Evolutionary conservation across 192 early-diverging fungal species (phyloP), one percentile per base, ranked within the genome.

Genomic region (Piromyces finnis): DNA sequence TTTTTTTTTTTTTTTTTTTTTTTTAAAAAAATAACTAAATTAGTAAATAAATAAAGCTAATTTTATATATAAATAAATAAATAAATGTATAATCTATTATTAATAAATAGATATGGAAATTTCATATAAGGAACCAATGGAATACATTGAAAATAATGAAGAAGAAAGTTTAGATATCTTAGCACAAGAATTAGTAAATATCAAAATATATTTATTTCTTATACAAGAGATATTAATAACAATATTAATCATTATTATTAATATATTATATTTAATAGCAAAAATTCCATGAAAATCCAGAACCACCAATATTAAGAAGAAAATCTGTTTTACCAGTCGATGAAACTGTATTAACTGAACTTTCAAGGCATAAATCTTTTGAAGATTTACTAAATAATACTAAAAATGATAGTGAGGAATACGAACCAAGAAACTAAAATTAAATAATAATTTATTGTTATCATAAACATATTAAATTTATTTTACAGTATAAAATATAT

Each of bases 241-340:
- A 30, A 26, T 4, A 29, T 27, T 28, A 82, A 28, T 77, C 29
- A 37, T 30, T 77, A 51, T n/a, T n/a, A n/a, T n/a, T n/a, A n/a
- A n/a, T n/a, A n/a, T n/a, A n/a, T n/a, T n/a, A n/a, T n/a, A n/a
- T n/a, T n/a, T 77, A 30, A 17, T 79, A 87, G 85, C 83, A 84
- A 81, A 87, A 90, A 84, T 87, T 90, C 80, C 87, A 90, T 32
- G 86, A 87, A 29, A 78, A 84, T 14, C 85, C 87, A 12, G 86
- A 85, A 17, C 88, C 88, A 28, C 86, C 85, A 77, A 83, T 88
- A 16, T 91, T 91, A 84, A 82, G 90, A 29, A 82, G 90, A 81
- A 92, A 92, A 83, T 92, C 90, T 11, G 90, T 92, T 5, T 82
- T 92, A 29, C 90, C 90, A 18, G 90, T 92, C 11, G 90, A 92